These are phyloP conservation scores for Phytophthora litchii DNA, from an alignment of 352 stramenopile genomes.

Conservation along the genomic window DNA sequence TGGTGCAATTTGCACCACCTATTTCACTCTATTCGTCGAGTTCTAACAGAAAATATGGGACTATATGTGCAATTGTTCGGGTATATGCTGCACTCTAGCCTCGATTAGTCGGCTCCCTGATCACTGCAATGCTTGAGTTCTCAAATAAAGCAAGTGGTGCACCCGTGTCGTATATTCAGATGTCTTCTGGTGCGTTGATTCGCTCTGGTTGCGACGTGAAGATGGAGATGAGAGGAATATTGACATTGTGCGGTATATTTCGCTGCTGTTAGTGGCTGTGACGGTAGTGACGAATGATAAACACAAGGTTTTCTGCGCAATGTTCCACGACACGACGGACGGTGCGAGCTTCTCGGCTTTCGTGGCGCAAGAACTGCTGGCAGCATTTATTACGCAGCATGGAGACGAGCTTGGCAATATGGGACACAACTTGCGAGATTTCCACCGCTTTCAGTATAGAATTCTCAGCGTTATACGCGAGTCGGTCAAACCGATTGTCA, in stretches of 20 bases:
- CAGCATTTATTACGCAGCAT: constrained; percentile 83
- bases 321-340: constrained; percentile 90
- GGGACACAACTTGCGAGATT: constrained; percentile 91
- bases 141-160: constrained; percentile 88
- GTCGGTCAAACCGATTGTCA: constrained; percentile 83
- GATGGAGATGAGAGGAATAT: constrained; percentile 1
- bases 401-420: constrained; percentile 77
- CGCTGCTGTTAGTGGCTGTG: constrained; percentile 67
- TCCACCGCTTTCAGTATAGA: constrained; percentile 89
- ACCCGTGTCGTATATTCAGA: constrained; percentile 91
- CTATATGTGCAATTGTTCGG: not conserved
- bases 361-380: constrained; percentile 88
- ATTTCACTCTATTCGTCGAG: constrained; percentile 8
- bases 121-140: constrained; percentile 94
- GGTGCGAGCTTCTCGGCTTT: constrained; percentile 83
- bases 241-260: constrained; percentile 14
- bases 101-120: constrained; percentile 87
- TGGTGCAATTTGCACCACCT: constrained; percentile 1
- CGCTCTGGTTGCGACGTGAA: constrained; percentile 6
- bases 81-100: constrained; percentile 49
- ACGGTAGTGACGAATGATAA: constrained; percentile 90
- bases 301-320: constrained; percentile 91
- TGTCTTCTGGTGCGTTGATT: constrained; percentile 66
- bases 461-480: constrained; percentile 85
- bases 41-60: constrained; percentile 20